phyloP scores from a whole-genome alignment of 2,329 filamentous ascomycete genomes.

The Trichoderma afroharzianum region DNA sequence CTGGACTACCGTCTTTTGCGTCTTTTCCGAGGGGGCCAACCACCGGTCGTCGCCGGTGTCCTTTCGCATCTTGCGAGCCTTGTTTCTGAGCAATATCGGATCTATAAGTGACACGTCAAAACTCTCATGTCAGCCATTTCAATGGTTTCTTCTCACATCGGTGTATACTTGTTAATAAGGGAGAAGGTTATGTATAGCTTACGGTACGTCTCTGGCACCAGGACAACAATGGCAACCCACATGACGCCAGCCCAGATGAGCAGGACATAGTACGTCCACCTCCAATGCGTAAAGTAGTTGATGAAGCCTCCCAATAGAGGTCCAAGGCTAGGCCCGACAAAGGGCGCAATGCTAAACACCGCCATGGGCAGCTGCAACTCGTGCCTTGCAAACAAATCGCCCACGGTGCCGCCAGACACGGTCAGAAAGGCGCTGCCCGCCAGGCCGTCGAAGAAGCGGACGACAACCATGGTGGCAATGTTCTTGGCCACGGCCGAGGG shows the following conservation, averaged over 20 bases:
- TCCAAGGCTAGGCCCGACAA: constrained; percentile 58
- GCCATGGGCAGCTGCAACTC: constrained; percentile 80
- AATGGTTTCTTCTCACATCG: background rate
- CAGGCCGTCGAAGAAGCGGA: constrained; percentile 73
- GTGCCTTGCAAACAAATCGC: constrained; percentile 68
- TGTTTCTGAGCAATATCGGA: constrained; percentile 67
- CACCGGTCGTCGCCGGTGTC: constrained; percentile 76
- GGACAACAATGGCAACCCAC: constrained; percentile 59
- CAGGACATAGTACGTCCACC: constrained; percentile 81
- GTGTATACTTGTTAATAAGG: background rate
- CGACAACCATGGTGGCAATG: constrained; percentile 73
- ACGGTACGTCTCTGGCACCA: constrained; percentile 87
- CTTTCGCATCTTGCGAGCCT: constrained; percentile 65
- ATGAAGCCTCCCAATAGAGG: constrained; percentile 74
- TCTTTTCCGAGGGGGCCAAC: constrained; percentile 72
- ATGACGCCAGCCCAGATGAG: constrained; percentile 74
- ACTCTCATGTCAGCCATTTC: background rate
- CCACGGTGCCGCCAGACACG: constrained; percentile 81
- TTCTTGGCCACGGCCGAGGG: constrained; percentile 79
- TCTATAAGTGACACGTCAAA: constrained; percentile 35
- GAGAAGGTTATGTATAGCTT: background rate
- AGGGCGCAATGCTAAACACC: constrained; percentile 66
- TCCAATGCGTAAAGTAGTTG: constrained; percentile 69
- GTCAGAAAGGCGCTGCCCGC: constrained; percentile 65
- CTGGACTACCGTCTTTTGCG: constrained; percentile 60